Conservation (phyloP, 306 rosid genomes). For the Begonia fuchsioides region DNA sequence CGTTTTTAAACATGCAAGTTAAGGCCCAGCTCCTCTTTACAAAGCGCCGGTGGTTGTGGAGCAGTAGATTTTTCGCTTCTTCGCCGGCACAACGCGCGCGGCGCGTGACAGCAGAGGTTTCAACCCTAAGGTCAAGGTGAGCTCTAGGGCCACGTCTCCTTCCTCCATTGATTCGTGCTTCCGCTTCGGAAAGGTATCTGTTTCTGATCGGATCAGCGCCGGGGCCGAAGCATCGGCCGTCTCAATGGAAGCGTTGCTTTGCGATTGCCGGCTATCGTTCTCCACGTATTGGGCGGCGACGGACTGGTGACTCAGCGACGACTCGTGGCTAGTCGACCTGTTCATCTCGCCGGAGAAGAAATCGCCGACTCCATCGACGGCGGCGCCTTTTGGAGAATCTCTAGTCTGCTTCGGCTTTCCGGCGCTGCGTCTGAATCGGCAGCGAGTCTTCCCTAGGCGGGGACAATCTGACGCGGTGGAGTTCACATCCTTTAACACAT, state of each 20-base stretch:
- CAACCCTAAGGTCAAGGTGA: conserved; percentile 28
- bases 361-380: not conserved
- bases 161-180: conserved; percentile 4
- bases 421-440: conserved; percentile 22
- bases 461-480: conserved; percentile 9
- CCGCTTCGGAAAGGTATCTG: not conserved
- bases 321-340: conserved; percentile 12
- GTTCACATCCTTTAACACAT: conserved; percentile 16
- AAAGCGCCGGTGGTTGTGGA: no score
- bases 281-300: not conserved
- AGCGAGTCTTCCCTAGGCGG: conserved; percentile 14
- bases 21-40: no score
- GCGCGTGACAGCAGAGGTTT: not conserved
- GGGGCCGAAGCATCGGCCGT: conserved; percentile 13
- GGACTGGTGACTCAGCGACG: conserved; percentile 15
- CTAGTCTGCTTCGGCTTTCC: conserved; percentile 7
- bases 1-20: no score
- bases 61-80: no score
- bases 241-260: conserved; percentile 17
- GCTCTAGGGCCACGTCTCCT: conserved; percentile 21
- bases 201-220: no score
- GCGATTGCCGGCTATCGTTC: conserved; percentile 17
- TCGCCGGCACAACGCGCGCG: no score
- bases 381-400: conserved; percentile 1
- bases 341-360: conserved; percentile 2